Evolutionary conservation across 331 rosid species (phyloP).

Genomic region (Saraca asoca): DNA sequence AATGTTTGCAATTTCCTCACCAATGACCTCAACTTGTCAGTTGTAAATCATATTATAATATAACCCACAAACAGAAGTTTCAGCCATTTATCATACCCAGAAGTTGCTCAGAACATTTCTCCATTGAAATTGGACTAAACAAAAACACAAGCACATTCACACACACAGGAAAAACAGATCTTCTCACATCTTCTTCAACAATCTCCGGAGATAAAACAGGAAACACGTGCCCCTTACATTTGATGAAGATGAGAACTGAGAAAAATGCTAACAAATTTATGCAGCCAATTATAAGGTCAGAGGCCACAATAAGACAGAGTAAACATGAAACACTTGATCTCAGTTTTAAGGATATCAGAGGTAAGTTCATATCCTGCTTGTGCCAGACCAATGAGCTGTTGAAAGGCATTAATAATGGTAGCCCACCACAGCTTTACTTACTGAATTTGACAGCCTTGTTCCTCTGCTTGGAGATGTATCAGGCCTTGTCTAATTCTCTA

Average conservation of each 20-base stretch:
- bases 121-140: too few relatives aligned
- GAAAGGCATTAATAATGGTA: conserved; percentile 22
- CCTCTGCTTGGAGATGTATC: conserved; percentile 64
- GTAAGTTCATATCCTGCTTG: conserved; percentile 70
- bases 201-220: too few relatives aligned
- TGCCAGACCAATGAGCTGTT: conserved; percentile 73
- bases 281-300: background rate
- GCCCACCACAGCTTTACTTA: conserved; percentile 38
- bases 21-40: too few relatives aligned
- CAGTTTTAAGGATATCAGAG: conserved; percentile 57
- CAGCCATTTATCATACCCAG: too few relatives aligned
- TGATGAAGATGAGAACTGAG: background rate
- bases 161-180: too few relatives aligned
- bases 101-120: too few relatives aligned
- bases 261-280: background rate
- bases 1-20: too few relatives aligned
- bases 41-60: too few relatives aligned
- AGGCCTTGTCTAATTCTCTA: conserved; percentile 86
- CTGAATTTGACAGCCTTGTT: conserved; percentile 70
- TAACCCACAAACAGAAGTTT: too few relatives aligned
- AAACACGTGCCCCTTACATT: background rate
- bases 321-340: conserved; percentile 46
- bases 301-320: conserved; percentile 1
- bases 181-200: too few relatives aligned
- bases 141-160: too few relatives aligned